These are phyloP conservation scores for Lactifluus rugatus DNA, from an alignment of 768 basidiomycete species.

Conservation along the genomic window DNA sequence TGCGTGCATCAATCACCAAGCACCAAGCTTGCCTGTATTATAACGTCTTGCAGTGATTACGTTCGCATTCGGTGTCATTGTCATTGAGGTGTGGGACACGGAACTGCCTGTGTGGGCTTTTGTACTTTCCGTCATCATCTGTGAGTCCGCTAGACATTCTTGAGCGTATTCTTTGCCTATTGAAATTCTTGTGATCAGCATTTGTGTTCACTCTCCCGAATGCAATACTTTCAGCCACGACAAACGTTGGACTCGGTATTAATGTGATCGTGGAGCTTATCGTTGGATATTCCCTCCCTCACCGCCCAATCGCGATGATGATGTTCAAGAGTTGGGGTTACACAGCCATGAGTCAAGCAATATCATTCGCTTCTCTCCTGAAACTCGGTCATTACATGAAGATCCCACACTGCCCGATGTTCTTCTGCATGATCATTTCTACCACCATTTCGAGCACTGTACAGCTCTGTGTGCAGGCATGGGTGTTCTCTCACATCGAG, in stretches of 20 bases:
- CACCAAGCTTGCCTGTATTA: conserved; percentile 41
- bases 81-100: conserved; percentile 64
- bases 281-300: conserved; percentile 50
- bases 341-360: no score
- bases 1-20: no score
- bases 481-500: no score
- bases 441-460: no score
- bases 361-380: no score
- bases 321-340: no score
- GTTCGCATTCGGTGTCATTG: conserved; percentile 57
- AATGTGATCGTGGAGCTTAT: conserved; percentile 73
- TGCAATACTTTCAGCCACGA: conserved; percentile 70
- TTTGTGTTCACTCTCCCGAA: conserved; percentile 65
- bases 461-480: no score
- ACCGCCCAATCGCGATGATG: no score
- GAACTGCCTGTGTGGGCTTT: conserved; percentile 67
- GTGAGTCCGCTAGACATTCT: no score
- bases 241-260: conserved; percentile 66
- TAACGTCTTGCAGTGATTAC: conserved; percentile 31
- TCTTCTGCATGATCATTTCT: no score
- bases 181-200: conserved; percentile 20
- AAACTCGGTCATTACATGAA: no score
- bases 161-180: background rate
- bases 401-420: no score
- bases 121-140: conserved; percentile 47